Evolutionary conservation across 768 basidiomycete species (phyloP).

Genomic region (Tricholoma matsutake): DNA sequence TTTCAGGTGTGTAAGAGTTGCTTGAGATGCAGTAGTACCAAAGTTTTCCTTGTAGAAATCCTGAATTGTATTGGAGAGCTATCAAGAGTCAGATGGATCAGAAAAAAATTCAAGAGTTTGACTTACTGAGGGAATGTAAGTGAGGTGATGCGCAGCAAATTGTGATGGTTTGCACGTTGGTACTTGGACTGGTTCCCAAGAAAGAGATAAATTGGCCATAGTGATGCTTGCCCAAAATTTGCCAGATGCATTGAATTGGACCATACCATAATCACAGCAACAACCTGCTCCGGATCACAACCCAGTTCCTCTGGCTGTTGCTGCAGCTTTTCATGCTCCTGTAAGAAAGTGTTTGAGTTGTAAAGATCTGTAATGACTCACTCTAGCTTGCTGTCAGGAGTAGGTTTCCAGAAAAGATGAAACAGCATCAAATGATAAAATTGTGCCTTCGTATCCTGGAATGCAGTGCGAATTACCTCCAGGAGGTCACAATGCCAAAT

Average conservation of each 20-base stretch:
- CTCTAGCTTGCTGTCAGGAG: neutral
- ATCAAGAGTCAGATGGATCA: neutral
- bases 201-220: slow-evolving; percentile 20
- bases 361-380: slow-evolving; percentile 6
- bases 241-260: slow-evolving; percentile 29
- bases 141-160: slow-evolving; percentile 24
- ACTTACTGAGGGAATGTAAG: slow-evolving; percentile 26
- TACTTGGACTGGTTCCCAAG: slow-evolving; percentile 37
- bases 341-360: slow-evolving; percentile 15
- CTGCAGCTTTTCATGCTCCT: slow-evolving; percentile 13
- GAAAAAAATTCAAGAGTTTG: neutral
- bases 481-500: slow-evolving; percentile 7
- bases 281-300: neutral
- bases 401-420: neutral
- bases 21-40: neutral
- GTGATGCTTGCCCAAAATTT: slow-evolving; percentile 19
- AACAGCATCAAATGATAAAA: slow-evolving; percentile 4
- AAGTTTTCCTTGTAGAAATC: slow-evolving; percentile 5
- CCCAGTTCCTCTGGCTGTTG: slow-evolving; percentile 7
- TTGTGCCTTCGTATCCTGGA: slow-evolving; percentile 10
- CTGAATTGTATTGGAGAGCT: slow-evolving; percentile 10
- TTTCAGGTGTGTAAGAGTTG: slow-evolving; percentile 19
- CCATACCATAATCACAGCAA: slow-evolving; percentile 11
- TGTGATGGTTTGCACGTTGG: slow-evolving; percentile 17
- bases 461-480: slow-evolving; percentile 12